Evolutionary conservation across 1,139 yeast species (phyloP).

Genomic region (Arxiozyma slooffiae): DNA sequence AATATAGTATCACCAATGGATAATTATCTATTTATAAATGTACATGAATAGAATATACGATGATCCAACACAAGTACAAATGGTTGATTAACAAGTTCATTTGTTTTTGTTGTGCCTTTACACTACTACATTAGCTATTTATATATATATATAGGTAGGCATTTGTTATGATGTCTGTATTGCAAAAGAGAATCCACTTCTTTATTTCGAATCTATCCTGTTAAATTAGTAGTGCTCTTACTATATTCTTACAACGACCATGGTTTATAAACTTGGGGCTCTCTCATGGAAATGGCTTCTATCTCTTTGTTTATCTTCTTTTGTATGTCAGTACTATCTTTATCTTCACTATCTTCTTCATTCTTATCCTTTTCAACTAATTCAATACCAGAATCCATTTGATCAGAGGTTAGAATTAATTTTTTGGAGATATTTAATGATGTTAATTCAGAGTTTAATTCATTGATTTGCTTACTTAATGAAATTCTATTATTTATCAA

Average conservation of each 20-base stretch:
- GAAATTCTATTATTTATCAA: conserved; percentile 25
- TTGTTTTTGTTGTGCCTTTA: neutral
- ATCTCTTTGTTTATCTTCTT: conserved; percentile 20
- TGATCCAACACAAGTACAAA: neutral
- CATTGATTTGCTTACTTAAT: conserved; percentile 26
- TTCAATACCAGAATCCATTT: conserved; percentile 26
- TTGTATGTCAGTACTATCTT: conserved; percentile 11
- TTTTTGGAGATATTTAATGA: conserved; percentile 25
- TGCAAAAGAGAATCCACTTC: no score
- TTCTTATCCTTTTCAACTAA: conserved; percentile 22
- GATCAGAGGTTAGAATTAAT: conserved; percentile 24
- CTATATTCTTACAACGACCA: conserved; percentile 24
- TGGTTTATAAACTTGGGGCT: conserved; percentile 26
- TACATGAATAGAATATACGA: neutral
- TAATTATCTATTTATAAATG: no score
- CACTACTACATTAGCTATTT: neutral
- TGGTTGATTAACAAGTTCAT: neutral
- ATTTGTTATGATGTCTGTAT: neutral
- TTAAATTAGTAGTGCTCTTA: neutral
- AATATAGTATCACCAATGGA: neutral
- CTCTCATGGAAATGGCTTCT: conserved; percentile 23
- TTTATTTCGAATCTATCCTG: neutral
- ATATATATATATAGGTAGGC: neutral
- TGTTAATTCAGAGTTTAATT: conserved; percentile 23
- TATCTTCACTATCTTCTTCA: conserved; percentile 14